These are phyloP conservation scores for Castanospermum australe DNA, from an alignment of 306 rosid genomes.

Conservation along the genomic window DNA sequence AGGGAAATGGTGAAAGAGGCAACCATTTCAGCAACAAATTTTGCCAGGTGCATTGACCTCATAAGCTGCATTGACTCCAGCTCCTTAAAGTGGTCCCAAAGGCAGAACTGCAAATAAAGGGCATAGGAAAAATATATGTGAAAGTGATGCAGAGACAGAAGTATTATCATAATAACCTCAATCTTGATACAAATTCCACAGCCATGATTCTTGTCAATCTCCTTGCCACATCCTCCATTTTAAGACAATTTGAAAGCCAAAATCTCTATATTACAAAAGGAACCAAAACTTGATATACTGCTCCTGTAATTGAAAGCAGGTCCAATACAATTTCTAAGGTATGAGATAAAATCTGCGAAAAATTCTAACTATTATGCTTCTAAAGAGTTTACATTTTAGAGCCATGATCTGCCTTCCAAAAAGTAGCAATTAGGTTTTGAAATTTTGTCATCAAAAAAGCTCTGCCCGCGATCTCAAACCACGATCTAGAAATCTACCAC, in stretches of 20 bases:
- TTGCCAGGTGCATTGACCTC: conserved; percentile 84
- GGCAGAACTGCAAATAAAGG: conserved; percentile 62
- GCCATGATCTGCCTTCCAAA: neutral
- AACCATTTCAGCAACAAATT: conserved; percentile 83
- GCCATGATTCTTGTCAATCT: neutral
- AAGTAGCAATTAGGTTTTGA: neutral
- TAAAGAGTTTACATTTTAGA: neutral
- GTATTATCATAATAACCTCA: neutral
- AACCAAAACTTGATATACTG: too few relatives aligned
- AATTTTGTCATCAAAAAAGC: too few relatives aligned
- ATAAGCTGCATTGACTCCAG: conserved; percentile 71
- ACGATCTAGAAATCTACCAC: too few relatives aligned
- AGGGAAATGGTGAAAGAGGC: conserved; percentile 78
- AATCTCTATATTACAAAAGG: neutral
- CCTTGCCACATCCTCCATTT: neutral
- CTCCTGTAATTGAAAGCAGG: too few relatives aligned
- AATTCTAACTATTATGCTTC: too few relatives aligned
- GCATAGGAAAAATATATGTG: neutral
- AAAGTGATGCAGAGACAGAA: neutral
- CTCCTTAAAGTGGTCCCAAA: conserved; percentile 91
- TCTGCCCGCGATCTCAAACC: too few relatives aligned
- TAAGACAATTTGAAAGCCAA: neutral
- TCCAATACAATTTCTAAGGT: too few relatives aligned
- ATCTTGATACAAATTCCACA: neutral
- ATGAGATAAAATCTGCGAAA: too few relatives aligned